phyloP scores from a whole-genome alignment of 176 grass and related monocot genomes.

The Puya raimondii region DNA sequence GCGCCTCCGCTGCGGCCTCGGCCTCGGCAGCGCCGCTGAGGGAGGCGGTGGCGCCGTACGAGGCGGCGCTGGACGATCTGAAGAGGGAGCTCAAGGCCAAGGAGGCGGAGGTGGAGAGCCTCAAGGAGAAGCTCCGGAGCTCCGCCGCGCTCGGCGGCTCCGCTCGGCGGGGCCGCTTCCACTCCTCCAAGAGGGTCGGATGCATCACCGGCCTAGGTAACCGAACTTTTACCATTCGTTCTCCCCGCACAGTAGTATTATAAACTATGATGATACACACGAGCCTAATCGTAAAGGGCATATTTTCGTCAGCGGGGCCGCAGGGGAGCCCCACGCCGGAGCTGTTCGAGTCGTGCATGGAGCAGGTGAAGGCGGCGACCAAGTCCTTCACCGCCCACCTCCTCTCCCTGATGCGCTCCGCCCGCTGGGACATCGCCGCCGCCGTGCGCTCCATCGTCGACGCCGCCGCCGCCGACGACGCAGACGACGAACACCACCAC shows the following conservation, averaged over 20 bases:
- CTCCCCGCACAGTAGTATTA: neutral
- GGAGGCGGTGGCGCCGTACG: slow-evolving; percentile 79
- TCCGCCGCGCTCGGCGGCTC: slow-evolving; percentile 21
- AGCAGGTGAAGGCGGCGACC: slow-evolving; percentile 50
- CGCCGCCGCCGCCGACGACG: slow-evolving; percentile 13
- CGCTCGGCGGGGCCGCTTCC: slow-evolving; percentile 31
- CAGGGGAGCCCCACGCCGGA: slow-evolving; percentile 42
- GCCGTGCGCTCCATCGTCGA: slow-evolving; percentile 55
- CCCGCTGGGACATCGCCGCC: slow-evolving; percentile 48
- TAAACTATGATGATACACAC: no score
- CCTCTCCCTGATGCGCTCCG: slow-evolving; percentile 48
- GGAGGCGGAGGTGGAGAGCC: slow-evolving; percentile 64
- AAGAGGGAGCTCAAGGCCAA: slow-evolving; percentile 65
- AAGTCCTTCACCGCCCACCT: slow-evolving; percentile 69
- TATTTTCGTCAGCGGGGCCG: neutral
- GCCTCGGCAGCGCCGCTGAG: slow-evolving; percentile 28
- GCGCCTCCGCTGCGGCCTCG: neutral
- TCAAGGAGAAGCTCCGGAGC: slow-evolving; percentile 51
- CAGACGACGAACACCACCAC: neutral
- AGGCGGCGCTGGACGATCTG: slow-evolving; percentile 82
- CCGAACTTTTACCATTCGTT: neutral
- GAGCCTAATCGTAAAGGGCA: neutral
- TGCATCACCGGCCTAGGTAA: slow-evolving; percentile 18
- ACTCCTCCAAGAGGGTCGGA: slow-evolving; percentile 25
- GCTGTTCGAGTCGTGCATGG: slow-evolving; percentile 55